Conservation (phyloP, 2,329 filamentous ascomycete genomes). For the Botrytis cinerea region DNA sequence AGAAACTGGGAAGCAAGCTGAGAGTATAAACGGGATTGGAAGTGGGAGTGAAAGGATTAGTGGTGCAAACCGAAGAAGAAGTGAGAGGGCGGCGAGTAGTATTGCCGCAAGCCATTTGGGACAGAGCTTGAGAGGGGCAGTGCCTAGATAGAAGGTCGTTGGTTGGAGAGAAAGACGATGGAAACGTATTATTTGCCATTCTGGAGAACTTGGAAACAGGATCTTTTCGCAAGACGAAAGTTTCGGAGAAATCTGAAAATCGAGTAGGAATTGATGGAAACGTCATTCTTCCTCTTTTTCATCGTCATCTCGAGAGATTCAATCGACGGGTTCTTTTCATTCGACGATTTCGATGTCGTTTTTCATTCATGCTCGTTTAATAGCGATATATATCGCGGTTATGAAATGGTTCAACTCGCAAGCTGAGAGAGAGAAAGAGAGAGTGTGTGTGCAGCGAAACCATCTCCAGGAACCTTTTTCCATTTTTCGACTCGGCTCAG, state of each 20-base stretch:
- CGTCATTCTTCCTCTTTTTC: neutral
- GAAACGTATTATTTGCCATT: neutral
- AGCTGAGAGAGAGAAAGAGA: no score
- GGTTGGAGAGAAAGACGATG: neutral
- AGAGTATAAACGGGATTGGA: neutral
- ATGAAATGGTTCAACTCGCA: neutral
- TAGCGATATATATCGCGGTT: neutral
- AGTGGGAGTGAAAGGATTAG: neutral
- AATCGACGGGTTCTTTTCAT: neutral
- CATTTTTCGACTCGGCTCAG: neutral
- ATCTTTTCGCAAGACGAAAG: no score
- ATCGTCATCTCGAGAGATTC: neutral
- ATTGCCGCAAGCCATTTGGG: neutral
- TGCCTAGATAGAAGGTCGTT: neutral
- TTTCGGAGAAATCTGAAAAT: no score
- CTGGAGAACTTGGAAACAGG: neutral
- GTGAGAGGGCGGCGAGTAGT: neutral
- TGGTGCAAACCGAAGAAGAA: neutral
- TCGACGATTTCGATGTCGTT: neutral
- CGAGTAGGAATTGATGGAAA: neutral
- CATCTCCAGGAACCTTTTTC: neutral
- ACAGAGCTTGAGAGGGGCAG: neutral
- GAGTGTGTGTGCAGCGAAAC: fast-evolving
- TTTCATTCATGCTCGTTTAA: neutral
- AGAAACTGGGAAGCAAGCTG: neutral